A percentile compares a stretch with the other conserved stretches of the same genome.
These are phyloP conservation scores for Picochlorum sp. DNA, from an alignment of 139 green algal species.

Conservation along the genomic window DNA sequence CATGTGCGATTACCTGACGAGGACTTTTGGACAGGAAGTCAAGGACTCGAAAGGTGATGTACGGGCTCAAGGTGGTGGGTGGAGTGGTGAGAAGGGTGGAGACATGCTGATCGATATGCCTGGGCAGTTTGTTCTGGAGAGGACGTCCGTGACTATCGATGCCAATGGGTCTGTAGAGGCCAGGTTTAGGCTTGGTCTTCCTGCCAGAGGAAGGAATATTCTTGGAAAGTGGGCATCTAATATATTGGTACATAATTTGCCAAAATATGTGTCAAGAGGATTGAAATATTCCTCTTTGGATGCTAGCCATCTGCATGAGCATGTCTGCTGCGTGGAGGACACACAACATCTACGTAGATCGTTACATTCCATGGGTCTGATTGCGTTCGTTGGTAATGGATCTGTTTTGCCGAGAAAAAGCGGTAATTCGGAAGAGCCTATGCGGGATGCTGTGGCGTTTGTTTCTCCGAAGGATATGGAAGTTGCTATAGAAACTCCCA, in stretches of 20 bases:
- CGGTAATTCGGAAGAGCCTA: slow-evolving; percentile 36
- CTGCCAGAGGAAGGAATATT: slow-evolving; percentile 45
- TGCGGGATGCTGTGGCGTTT: slow-evolving; percentile 35
- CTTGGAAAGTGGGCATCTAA: slow-evolving; percentile 35
- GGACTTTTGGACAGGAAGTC: slow-evolving; percentile 31
- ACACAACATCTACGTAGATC: slow-evolving; percentile 24
- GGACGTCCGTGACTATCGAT: slow-evolving; percentile 36
- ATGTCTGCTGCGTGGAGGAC: slow-evolving; percentile 48
- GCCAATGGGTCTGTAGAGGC: slow-evolving; percentile 33
- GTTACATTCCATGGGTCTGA: slow-evolving; percentile 29
- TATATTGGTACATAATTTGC: slow-evolving; percentile 40
- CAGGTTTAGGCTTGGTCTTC: slow-evolving; percentile 56
- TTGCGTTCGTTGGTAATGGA: slow-evolving; percentile 57
- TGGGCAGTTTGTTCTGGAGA: slow-evolving; percentile 52
- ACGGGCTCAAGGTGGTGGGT: slow-evolving; percentile 25
- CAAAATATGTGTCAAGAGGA: slow-evolving; percentile 21
- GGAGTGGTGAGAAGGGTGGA: slow-evolving; percentile 53
- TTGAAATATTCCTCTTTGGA: slow-evolving; percentile 27
- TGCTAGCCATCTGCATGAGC: slow-evolving; percentile 13
- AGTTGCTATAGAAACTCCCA: slow-evolving; percentile 33
- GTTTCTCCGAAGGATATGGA: slow-evolving; percentile 21
- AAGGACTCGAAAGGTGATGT: slow-evolving; percentile 24
- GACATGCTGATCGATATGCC: slow-evolving; percentile 52
- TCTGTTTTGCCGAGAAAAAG: slow-evolving; percentile 36
- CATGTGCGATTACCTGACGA: slow-evolving; percentile 46